Conservation (phyloP, 2,329 filamentous ascomycete genomes). For the Aspergillus tanneri region DNA sequence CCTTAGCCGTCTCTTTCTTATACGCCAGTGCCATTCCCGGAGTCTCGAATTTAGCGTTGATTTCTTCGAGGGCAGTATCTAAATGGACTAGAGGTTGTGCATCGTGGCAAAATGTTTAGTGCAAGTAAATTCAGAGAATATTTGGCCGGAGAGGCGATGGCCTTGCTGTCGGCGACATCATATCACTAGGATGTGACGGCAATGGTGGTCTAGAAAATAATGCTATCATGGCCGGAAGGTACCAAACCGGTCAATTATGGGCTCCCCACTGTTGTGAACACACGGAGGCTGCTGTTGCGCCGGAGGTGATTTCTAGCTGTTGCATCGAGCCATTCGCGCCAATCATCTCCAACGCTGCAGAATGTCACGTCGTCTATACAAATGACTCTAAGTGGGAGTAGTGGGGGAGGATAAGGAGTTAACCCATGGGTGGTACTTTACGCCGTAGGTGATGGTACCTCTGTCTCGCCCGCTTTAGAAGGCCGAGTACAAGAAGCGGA, state of each 20-base stretch:
- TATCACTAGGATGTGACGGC: slow-evolving; percentile 53
- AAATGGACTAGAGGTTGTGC: slow-evolving; percentile 51
- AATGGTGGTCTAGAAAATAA: slow-evolving; percentile 46
- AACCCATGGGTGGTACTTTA: no score
- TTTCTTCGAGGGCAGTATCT: slow-evolving; percentile 55
- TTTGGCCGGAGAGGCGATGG: slow-evolving; percentile 43
- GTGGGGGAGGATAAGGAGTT: slow-evolving; percentile 7
- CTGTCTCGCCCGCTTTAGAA: slow-evolving; percentile 52
- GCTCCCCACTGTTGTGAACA: slow-evolving; percentile 48
- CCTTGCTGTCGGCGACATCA: slow-evolving; percentile 27
- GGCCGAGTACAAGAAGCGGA: slow-evolving; percentile 48
- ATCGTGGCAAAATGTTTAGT: slow-evolving; percentile 52
- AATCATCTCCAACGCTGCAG: slow-evolving; percentile 44
- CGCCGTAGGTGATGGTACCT: slow-evolving; percentile 48
- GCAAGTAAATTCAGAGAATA: slow-evolving; percentile 51
- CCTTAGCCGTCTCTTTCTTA: slow-evolving; percentile 35
- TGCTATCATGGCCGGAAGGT: slow-evolving; percentile 44
- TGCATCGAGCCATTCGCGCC: slow-evolving; percentile 40
- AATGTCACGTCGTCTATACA: background rate
- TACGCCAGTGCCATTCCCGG: slow-evolving; percentile 45
- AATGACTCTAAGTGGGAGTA: no score
- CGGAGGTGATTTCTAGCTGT: slow-evolving; percentile 46
- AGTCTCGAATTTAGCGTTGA: slow-evolving; percentile 58
- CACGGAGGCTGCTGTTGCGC: slow-evolving; percentile 48
- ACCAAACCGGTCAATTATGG: slow-evolving; percentile 48